Percentiles rank a stretch among this genome's conserved stretches.
Evolutionary conservation across 176 grass and related monocot species (phyloP).

Genomic region (Dendrocalamus sinicus): DNA sequence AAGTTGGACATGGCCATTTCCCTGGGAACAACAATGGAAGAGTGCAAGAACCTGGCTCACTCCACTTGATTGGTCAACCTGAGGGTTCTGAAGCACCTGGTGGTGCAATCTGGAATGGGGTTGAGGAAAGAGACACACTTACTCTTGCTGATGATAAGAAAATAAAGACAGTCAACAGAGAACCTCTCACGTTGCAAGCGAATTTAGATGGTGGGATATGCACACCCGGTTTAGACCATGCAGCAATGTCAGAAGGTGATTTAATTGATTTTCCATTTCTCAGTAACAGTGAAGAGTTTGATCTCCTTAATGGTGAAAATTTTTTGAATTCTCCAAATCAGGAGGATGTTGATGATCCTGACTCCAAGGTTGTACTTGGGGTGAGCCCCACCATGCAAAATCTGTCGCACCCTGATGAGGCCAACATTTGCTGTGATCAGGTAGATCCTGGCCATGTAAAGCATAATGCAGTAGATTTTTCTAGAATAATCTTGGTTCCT

Average conservation of each 20-base stretch:
- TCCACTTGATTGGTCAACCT: slow-evolving; percentile 34
- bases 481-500: slow-evolving; percentile 48
- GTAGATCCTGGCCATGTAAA: slow-evolving; percentile 39
- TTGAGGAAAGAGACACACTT: slow-evolving; percentile 38
- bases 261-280: slow-evolving; percentile 74
- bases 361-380: slow-evolving; percentile 34
- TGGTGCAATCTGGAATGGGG: slow-evolving; percentile 50
- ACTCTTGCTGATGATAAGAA: slow-evolving; percentile 47
- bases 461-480: slow-evolving; percentile 39
- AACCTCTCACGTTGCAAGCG: slow-evolving; percentile 45
- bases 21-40: slow-evolving; percentile 26
- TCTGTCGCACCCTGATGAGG: slow-evolving; percentile 32
- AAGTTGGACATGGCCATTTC: slow-evolving; percentile 45
- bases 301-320: slow-evolving; percentile 63
- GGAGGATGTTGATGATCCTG: slow-evolving; percentile 47
- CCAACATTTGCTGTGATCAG: slow-evolving; percentile 52
- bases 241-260: slow-evolving; percentile 52
- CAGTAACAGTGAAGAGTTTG: slow-evolving; percentile 57
- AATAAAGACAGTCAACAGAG: slow-evolving; percentile 43
- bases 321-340: slow-evolving; percentile 72
- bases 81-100: slow-evolving; percentile 51
- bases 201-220: slow-evolving; percentile 50
- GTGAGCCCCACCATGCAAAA: slow-evolving; percentile 39
- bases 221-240: slow-evolving; percentile 48
- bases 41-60: slow-evolving; percentile 36